phyloP scores from a whole-genome alignment of 139 green algal genomes.

The Chlorella sp. region DNA sequence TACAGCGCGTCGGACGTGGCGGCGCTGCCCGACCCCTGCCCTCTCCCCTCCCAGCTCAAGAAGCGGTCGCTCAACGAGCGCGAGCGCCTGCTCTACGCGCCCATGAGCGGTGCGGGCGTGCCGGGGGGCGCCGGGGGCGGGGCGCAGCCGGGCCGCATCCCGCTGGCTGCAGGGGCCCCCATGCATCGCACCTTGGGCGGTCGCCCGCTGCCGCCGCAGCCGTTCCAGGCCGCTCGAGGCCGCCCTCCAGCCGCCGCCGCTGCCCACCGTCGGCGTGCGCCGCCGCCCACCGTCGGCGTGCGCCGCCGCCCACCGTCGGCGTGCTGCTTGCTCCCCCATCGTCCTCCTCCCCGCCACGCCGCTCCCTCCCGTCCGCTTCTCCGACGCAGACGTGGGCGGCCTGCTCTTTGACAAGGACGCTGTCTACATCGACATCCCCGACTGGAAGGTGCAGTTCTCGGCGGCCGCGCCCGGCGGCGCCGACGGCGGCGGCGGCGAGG shows the following conservation, averaged over 20 bases:
- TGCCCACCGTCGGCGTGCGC: no score
- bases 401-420: conserved; percentile 97
- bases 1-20: no score
- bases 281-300: not conserved
- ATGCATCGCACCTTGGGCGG: no score
- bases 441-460: conserved; percentile 91
- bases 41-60: conserved; percentile 81
- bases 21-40: conserved; percentile 93
- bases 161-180: no score
- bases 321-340: not conserved
- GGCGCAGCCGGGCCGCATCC: no score
- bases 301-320: not conserved
- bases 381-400: conserved; percentile 70
- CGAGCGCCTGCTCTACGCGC: conserved; percentile 93
- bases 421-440: conserved; percentile 96
- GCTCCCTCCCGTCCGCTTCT: not conserved
- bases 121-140: no score
- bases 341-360: no score
- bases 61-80: conserved; percentile 82
- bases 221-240: no score
- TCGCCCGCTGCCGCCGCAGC: no score
- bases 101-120: conserved; percentile 88
- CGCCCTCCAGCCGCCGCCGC: no score
- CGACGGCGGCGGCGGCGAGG: conserved; percentile 42
- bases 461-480: conserved; percentile 15